Conservation (phyloP, 768 basidiomycete species). For the Leccinum fibrillosum region DNA sequence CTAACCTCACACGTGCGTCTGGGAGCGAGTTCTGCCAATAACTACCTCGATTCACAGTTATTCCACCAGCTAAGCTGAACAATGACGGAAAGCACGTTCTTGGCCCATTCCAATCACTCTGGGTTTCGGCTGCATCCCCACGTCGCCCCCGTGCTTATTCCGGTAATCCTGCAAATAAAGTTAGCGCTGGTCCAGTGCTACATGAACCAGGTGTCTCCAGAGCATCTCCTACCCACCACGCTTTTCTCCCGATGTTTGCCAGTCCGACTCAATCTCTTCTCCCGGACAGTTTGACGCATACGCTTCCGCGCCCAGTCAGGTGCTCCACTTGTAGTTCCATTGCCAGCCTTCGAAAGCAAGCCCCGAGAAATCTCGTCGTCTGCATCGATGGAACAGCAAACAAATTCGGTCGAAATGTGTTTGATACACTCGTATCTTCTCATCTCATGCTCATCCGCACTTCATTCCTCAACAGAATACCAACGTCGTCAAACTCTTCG, state of each 20-base stretch:
- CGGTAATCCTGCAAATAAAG: too few relatives aligned
- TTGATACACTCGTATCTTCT: not conserved
- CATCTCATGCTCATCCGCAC: not conserved
- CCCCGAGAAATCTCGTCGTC: conserved; percentile 14
- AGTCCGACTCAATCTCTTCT: conserved; percentile 3
- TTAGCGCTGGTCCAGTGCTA: not conserved
- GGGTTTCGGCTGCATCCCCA: too few relatives aligned
- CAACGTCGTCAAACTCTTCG: conserved; percentile 34
- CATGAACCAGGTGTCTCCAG: not conserved
- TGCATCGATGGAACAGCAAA: conserved; percentile 21
- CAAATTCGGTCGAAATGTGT: conserved; percentile 18
- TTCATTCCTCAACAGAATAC: conserved; percentile 28
- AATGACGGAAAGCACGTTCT: not conserved
- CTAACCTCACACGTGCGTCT: not conserved
- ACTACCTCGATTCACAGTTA: not conserved
- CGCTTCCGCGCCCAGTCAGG: not conserved
- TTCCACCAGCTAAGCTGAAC: not conserved
- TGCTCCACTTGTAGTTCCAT: conserved; percentile 10
- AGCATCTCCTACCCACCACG: not conserved
- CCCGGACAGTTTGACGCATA: conserved; percentile 1
- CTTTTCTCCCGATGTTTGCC: not conserved
- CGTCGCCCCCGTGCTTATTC: too few relatives aligned
- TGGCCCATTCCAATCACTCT: not conserved
- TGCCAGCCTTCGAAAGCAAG: not conserved
- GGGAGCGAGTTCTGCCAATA: not conserved